Percentiles rank a stretch among this genome's conserved stretches.
phyloP scores from a whole-genome alignment of 2,329 filamentous ascomycete genomes.

The Ophiostoma quercus region DNA sequence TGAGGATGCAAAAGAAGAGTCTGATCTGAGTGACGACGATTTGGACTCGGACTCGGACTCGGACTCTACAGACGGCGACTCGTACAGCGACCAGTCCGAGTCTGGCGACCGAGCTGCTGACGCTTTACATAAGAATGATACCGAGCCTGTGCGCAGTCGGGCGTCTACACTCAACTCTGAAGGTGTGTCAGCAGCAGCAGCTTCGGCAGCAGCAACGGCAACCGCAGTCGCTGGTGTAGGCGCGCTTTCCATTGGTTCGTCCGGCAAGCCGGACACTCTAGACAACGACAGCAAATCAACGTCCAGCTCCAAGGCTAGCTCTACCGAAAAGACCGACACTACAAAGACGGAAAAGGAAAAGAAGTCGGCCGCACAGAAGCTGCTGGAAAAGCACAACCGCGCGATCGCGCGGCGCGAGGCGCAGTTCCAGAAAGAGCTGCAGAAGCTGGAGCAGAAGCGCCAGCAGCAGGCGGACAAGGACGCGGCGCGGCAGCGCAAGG shows the following conservation, averaged over 20 bases:
- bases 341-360: too few relatives aligned
- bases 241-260: not conserved
- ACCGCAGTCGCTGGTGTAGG: not conserved
- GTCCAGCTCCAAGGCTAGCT: slow-evolving; percentile 36
- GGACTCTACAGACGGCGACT: slow-evolving; percentile 14
- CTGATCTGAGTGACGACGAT: not conserved
- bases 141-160: not conserved
- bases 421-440: slow-evolving; percentile 59
- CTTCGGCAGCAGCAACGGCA: not conserved
- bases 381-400: slow-evolving; percentile 58
- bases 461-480: slow-evolving; percentile 58
- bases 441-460: slow-evolving; percentile 60
- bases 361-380: slow-evolving; percentile 41
- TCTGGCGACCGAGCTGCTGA: too few relatives aligned
- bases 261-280: slow-evolving; percentile 27
- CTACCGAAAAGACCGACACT: not conserved
- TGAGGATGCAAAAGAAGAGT: not conserved
- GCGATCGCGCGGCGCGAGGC: slow-evolving; percentile 62
- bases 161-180: not conserved
- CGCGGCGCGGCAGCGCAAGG: slow-evolving; percentile 39
- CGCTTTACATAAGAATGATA: not conserved
- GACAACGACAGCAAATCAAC: slow-evolving; percentile 28
- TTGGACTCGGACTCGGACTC: not conserved
- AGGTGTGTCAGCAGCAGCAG: not conserved
- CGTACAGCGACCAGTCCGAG: slow-evolving; percentile 27